Evolutionary conservation across 2,329 filamentous ascomycete genomes (phyloP), one percentile per base, ranked within the genome.

Genomic region (Elsinoe ampelina): DNA sequence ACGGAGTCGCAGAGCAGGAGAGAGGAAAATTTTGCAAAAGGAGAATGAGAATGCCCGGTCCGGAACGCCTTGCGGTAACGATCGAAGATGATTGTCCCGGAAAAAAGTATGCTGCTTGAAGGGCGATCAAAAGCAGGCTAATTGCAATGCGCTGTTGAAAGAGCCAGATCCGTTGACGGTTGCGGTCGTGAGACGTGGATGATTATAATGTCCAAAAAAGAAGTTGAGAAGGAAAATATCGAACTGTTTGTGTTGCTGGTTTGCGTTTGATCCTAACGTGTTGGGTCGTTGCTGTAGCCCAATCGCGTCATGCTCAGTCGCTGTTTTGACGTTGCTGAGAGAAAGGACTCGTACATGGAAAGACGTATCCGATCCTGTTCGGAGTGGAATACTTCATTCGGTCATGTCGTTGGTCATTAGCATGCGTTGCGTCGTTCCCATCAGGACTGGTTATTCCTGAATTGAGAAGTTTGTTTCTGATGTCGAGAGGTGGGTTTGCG

Each of bases 61-160:
- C 45, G 45, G 45, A 50, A 50, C 45, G 45, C 45, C 45, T 50
- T 50, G 45, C 45, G 45, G 45, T 50, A 50, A 50, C 45, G 45
- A 50, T 50, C 45, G 45, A 35, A 34, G 11, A 50, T 50, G 45
- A 50, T 50, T 22, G 45, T 50, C 30, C 45, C 26, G 26, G 11
- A 17, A 35, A 26, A 30, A 30, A 50, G 34, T 50, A 50, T 50
- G 45, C 45, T 50, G 45, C 45, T 50, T 10, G 15, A 35, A 50
- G n/a, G 26, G 34, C 12, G 30, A 35, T 20, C 30, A 50, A 50
- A 50, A 35, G 26, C 45, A 50, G 45, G 45, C 26, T 50, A 22
- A 47, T 42, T 12, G 39, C 15, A 47, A 26, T 15, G 45, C 26
- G 45, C 30, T 50, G 45, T 34, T 26, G n/a, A 35, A 50, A 50